These are phyloP conservation scores for Monotropa hypopitys DNA, from an alignment of 179 eudicot genomes.

Conservation along the genomic window DNA sequence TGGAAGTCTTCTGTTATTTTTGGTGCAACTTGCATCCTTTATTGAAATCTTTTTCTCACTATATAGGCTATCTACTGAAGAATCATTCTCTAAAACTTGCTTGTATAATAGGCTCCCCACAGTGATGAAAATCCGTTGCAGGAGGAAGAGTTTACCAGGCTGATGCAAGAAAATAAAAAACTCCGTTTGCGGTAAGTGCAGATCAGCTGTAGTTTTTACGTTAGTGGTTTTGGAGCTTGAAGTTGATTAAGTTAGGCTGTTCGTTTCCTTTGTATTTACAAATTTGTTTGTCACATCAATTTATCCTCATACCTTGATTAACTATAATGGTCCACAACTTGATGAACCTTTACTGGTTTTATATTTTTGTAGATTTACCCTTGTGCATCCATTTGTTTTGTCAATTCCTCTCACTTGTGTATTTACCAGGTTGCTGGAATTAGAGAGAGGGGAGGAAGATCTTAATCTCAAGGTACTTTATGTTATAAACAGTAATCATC, in stretches of 20 bases:
- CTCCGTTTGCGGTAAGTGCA: constrained; percentile 11
- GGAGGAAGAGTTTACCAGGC: not conserved
- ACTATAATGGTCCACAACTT: not conserved
- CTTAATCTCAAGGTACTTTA: constrained; percentile 13
- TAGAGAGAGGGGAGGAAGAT: constrained; percentile 9
- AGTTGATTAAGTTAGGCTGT: not conserved
- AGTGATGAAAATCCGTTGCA: not conserved
- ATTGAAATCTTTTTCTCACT: not conserved
- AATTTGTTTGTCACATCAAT: not conserved
- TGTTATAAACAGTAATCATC: too few relatives aligned
- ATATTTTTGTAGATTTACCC: not conserved
- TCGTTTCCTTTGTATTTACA: not conserved
- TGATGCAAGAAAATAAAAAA: constrained; percentile 11
- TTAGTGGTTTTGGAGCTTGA: not conserved
- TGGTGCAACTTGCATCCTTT: not conserved
- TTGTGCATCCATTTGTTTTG: not conserved
- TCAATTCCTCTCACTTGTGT: not conserved
- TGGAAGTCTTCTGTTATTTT: too few relatives aligned
- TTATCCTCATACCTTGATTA: not conserved
- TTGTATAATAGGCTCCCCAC: constrained; percentile 1
- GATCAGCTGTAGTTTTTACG: not conserved
- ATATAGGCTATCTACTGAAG: not conserved
- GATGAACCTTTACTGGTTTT: not conserved
- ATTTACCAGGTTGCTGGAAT: constrained; percentile 11
- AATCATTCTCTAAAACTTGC: not conserved